Conservation (phyloP, 345 rosid genomes). For the Hevea brasiliensis region DNA sequence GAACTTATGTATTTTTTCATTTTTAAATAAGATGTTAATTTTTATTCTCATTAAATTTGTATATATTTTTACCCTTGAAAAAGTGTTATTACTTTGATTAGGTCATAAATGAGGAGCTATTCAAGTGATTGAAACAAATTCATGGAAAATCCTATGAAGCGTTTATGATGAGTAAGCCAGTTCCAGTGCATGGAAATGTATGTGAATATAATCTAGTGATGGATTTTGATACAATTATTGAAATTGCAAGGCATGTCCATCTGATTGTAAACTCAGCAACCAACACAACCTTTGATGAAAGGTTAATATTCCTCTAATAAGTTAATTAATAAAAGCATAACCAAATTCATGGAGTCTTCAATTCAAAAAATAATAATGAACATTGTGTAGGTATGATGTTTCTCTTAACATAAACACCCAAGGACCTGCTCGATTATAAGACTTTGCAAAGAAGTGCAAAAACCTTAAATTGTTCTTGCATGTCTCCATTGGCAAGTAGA, state of each 20-base stretch:
- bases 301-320: too few species aligned
- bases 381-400: constrained; percentile 26
- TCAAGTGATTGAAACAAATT: constrained; percentile 19
- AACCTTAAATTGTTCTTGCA: constrained; percentile 35
- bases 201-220: constrained; percentile 26
- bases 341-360: too few species aligned
- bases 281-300: constrained; percentile 22
- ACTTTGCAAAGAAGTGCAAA: constrained; percentile 25
- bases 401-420: constrained; percentile 20
- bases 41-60: too few species aligned
- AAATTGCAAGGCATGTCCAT: constrained; percentile 25
- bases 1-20: too few species aligned
- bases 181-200: constrained; percentile 38
- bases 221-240: not conserved
- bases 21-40: not conserved
- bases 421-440: constrained; percentile 19
- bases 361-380: not conserved
- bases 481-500: constrained; percentile 26
- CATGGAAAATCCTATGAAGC: constrained; percentile 29
- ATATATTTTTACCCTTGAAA: too few species aligned
- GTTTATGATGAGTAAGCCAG: constrained; percentile 32
- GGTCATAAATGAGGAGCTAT: constrained; percentile 35
- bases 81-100: not conserved
- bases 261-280: constrained; percentile 41
- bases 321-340: too few species aligned